Evolutionary conservation across 2,329 filamentous ascomycete species (phyloP), one percentile per base, ranked within the genome.

Genomic region (Zarea fungicola): DNA sequence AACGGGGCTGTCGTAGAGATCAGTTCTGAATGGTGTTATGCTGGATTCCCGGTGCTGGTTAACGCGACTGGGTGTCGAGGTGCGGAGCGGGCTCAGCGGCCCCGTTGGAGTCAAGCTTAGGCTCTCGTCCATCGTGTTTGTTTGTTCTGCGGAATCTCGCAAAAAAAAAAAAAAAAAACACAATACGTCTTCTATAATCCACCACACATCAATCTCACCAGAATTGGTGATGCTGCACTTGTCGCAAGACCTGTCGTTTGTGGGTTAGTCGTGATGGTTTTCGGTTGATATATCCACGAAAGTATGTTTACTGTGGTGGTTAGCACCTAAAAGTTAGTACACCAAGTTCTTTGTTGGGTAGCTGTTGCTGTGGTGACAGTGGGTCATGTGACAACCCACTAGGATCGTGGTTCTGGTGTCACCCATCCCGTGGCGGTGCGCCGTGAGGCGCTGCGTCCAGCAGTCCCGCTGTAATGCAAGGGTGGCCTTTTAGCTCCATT

Each of bases 31-130:
- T 32, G 68, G 61, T 22, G 66, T 60, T 55, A 70, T 63, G 48
- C 68, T 56, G 48, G 65, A 60, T 14, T 68, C 65, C 31, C 66
- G 61, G 35, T 65, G 62, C 54, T 74, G 70, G 60, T 85, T 84
- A 51, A 78, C 73, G 59, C 83, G 81, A 58, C 85, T 82, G 9
- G 83, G 81, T 18, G 84, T 83, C 44, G 78, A 70, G 29, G 76
- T 70, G 54, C 81, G 78, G 42, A 87, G 71, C 45, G 84, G 78
- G 32, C 57, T 57, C 22, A 78, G 73, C 53, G 79, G 78, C 58
- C 74, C 75, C 52, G 74, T 69, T 56, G 73, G 75, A 62, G 75
- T 78, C 59, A 69, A 67, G 54, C 60, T 63, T 50, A 48, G 28
- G 37, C 46, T 48, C 4, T 42, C 37, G 21, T 48, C 37, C 46